Percentiles rank a stretch among this genome's conserved stretches.
Evolutionary conservation across 306 rosid species (phyloP).

Genomic region (Dryas alaskensis): DNA sequence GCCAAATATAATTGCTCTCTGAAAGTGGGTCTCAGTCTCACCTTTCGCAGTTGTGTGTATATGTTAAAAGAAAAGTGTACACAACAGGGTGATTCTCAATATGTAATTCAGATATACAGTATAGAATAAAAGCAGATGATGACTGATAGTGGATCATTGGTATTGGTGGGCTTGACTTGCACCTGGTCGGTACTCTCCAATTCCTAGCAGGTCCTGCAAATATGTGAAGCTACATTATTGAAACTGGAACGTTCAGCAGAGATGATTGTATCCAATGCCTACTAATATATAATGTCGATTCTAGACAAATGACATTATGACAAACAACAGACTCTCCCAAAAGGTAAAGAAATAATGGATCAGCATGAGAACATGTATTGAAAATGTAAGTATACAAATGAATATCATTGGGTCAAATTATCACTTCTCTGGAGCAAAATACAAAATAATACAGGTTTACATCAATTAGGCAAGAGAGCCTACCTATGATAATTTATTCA

Average conservation of each 20-base stretch:
- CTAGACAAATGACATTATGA: too few relatives aligned
- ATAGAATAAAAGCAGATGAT: not conserved
- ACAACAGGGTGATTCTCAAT: not conserved
- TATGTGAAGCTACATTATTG: not conserved
- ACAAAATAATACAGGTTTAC: not conserved
- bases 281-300: too few relatives aligned
- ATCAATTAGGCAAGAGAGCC: not conserved
- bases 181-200: constrained; percentile 88
- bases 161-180: constrained; percentile 47
- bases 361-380: not conserved
- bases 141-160: constrained; percentile 12
- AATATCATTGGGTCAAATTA: not conserved
- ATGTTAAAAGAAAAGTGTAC: not conserved
- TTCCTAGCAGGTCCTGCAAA: constrained; percentile 85
- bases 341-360: not conserved
- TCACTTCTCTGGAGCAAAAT: not conserved
- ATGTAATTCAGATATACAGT: not conserved
- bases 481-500: not conserved
- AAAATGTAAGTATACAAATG: not conserved
- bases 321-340: too few relatives aligned
- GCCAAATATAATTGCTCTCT: too few relatives aligned
- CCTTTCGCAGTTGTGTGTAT: not conserved
- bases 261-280: not conserved
- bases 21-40: not conserved
- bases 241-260: not conserved